These are phyloP conservation scores for Pichia kudriavzevii DNA, from an alignment of 1,139 yeast species.

Conservation along the genomic window DNA sequence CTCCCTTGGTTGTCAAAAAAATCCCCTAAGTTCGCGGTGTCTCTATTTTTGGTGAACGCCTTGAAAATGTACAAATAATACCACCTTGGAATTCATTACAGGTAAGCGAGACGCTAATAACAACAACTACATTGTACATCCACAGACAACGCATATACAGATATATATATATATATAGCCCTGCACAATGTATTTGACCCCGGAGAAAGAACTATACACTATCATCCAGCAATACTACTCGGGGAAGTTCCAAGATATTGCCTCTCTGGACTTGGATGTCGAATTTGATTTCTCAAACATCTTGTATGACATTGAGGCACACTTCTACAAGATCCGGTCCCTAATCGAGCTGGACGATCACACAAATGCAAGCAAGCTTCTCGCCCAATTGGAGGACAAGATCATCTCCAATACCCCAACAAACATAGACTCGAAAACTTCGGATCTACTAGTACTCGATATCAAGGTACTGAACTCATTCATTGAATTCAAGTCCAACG, in stretches of 20 bases:
- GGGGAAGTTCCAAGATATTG: constrained; percentile 16
- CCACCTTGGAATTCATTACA: no score
- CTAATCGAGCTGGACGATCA: constrained; percentile 6
- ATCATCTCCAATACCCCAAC: constrained; percentile 1
- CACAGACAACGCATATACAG: no score
- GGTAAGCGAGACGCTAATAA: no score
- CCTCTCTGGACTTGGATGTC: constrained; percentile 12
- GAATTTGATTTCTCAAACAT: constrained; percentile 19
- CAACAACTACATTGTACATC: no score
- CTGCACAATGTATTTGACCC: constrained; percentile 17
- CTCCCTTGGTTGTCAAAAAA: no score
- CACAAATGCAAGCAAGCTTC: constrained; percentile 3
- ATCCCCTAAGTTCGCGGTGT: no score
- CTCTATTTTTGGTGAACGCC: no score
- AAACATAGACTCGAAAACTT: constrained; percentile 9
- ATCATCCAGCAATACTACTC: constrained; percentile 18
- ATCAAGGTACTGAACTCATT: constrained; percentile 8
- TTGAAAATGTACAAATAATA: no score
- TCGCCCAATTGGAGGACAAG: neutral
- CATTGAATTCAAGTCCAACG: constrained; percentile 7
- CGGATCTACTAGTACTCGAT: constrained; percentile 10
- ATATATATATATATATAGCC: no score
- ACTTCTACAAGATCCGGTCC: constrained; percentile 17
- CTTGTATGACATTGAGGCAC: constrained; percentile 17
- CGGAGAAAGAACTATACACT: constrained; percentile 21